Evolutionary conservation across 2,329 filamentous ascomycete species (phyloP).

Genomic region (Onygenales sp.): DNA sequence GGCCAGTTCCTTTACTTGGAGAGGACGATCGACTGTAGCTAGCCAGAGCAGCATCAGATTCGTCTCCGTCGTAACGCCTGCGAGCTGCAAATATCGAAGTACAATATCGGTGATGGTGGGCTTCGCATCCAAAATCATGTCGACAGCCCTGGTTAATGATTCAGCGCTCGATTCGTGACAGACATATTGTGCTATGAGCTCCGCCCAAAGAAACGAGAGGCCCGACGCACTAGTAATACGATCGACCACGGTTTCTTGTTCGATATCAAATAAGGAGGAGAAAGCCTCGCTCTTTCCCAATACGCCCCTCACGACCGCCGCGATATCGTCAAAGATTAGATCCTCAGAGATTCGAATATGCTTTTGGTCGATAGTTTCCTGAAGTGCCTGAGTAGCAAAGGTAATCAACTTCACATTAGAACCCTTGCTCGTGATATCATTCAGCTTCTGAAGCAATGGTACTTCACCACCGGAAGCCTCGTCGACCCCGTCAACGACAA

Average conservation of each 20-base stretch:
- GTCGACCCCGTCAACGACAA: conserved; percentile 31
- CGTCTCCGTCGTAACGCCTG: conserved; percentile 19
- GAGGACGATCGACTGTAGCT: conserved; percentile 26
- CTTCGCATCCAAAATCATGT: conserved; percentile 18
- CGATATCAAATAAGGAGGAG: conserved; percentile 17
- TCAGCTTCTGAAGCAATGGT: conserved; percentile 20
- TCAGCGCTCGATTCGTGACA: conserved; percentile 19
- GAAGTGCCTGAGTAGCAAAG: conserved; percentile 18
- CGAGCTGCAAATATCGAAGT: conserved; percentile 14
- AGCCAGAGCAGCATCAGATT: conserved; percentile 29
- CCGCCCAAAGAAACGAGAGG: conserved; percentile 32
- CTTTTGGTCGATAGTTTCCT: conserved; percentile 6
- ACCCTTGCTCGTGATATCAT: conserved; percentile 13
- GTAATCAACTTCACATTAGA: conserved; percentile 22
- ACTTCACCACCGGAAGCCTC: conserved; percentile 24
- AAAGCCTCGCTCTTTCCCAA: conserved; percentile 19
- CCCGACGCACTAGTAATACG: conserved; percentile 24
- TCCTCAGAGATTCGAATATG: conserved; percentile 21
- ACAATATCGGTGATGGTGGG: conserved; percentile 24
- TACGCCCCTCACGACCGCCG: conserved; percentile 21
- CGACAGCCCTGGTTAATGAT: conserved; percentile 20
- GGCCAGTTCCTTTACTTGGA: conserved; percentile 22
- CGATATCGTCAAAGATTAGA: conserved; percentile 28
- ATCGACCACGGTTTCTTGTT: conserved; percentile 25
- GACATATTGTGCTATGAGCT: conserved; percentile 23